phyloP scores from a whole-genome alignment of 2,329 filamentous ascomycete genomes.

The Sporothrix protearum region DNA sequence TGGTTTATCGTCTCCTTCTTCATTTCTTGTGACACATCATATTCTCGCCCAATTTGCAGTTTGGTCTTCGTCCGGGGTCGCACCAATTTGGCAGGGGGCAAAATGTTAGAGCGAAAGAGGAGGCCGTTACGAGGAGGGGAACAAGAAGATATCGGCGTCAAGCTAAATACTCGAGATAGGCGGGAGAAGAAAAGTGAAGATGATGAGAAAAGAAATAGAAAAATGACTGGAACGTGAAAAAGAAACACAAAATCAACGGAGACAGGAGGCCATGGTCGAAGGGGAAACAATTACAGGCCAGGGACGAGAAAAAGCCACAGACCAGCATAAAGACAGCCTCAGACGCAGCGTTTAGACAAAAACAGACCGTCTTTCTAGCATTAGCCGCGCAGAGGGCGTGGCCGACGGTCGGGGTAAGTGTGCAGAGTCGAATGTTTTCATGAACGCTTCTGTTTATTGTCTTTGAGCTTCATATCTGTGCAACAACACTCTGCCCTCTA shows the following conservation, averaged over 20 bases:
- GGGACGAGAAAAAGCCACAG: neutral
- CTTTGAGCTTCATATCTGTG: neutral
- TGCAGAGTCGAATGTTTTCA: neutral
- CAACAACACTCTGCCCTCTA: neutral
- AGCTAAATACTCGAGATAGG: neutral
- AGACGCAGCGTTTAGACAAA: neutral
- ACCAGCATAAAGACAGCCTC: neutral
- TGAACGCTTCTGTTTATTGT: neutral
- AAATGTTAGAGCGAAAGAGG: neutral
- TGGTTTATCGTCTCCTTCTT: neutral
- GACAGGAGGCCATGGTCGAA: neutral
- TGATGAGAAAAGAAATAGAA: neutral
- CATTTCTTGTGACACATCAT: conserved; percentile 20
- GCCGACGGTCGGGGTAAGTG: neutral
- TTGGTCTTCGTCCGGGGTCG: neutral
- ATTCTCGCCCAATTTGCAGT: neutral
- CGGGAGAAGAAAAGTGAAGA: neutral
- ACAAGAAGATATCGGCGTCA: neutral
- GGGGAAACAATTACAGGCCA: neutral
- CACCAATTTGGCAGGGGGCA: neutral
- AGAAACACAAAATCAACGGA: neutral
- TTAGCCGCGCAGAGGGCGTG: neutral
- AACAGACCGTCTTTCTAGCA: neutral
- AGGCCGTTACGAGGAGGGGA: neutral
- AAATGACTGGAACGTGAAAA: neutral